Evolutionary conservation across 495 filamentous ascomycete species (phyloP).

Genomic region (Daldinia vernicosa): DNA sequence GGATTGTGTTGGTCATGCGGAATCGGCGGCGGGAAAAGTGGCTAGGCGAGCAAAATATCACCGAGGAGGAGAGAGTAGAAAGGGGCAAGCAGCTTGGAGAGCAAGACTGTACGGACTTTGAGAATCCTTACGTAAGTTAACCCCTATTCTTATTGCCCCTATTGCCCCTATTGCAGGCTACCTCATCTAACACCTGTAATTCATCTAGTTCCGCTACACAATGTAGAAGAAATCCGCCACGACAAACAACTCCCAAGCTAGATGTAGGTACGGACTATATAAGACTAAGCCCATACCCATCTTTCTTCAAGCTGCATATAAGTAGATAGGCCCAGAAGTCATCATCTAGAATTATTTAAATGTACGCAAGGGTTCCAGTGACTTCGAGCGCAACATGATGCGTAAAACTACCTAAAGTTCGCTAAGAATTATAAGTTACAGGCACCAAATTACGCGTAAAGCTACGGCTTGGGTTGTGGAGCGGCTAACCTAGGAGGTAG

Average conservation of each 20-base stretch:
- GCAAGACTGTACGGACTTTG: slow-evolving; percentile 46
- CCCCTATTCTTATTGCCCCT: neutral
- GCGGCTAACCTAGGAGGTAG: too few species aligned
- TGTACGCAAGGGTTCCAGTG: neutral
- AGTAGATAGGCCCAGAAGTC: neutral
- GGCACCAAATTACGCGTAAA: neutral
- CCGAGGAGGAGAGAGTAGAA: slow-evolving; percentile 43
- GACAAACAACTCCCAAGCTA: neutral
- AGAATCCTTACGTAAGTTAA: slow-evolving; percentile 43
- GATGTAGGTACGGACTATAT: neutral
- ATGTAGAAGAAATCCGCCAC: slow-evolving; percentile 7
- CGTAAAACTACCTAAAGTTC: neutral
- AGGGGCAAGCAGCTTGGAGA: slow-evolving; percentile 45
- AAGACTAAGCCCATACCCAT: neutral
- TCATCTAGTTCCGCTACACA: slow-evolving; percentile 33
- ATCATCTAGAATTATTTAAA: neutral
- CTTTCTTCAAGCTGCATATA: neutral
- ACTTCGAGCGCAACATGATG: neutral
- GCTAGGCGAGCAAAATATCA: slow-evolving; percentile 37
- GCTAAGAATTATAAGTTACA: neutral
- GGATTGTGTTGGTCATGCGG: slow-evolving; percentile 39
- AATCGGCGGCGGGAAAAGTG: slow-evolving; percentile 42
- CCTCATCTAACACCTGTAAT: neutral
- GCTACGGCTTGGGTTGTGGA: neutral
- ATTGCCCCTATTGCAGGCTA: neutral